Evolutionary conservation across 2,329 filamentous ascomycete genomes (phyloP).

Genomic region (Trichoderma atroviride): DNA sequence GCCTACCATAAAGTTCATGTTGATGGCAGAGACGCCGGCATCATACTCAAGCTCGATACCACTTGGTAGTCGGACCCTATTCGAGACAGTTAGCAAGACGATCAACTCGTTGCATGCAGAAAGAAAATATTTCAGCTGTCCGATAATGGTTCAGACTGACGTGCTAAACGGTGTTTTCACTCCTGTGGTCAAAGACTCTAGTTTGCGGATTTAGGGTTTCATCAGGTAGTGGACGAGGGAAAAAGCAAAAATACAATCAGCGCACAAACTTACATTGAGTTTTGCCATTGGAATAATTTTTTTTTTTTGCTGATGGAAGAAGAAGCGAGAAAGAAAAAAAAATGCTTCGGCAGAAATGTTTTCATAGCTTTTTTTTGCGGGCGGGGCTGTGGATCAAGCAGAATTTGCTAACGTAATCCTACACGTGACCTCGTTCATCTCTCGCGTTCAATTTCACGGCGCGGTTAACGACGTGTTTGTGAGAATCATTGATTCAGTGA

Average conservation of each 20-base stretch:
- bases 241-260: slow-evolving; percentile 1
- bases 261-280: slow-evolving; percentile 27
- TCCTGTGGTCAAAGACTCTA: slow-evolving; percentile 95
- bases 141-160: slow-evolving; percentile 77
- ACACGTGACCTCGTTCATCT: slow-evolving; percentile 39
- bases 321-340: slow-evolving; percentile 6
- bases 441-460: not conserved
- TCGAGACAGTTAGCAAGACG: slow-evolving; percentile 33
- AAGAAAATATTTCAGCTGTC: slow-evolving; percentile 29
- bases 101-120: slow-evolving; percentile 20
- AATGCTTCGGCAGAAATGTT: slow-evolving; percentile 25
- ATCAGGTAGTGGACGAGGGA: slow-evolving; percentile 59
- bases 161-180: slow-evolving; percentile 84
- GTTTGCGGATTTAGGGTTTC: slow-evolving; percentile 85
- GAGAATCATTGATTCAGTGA: not conserved
- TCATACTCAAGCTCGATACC: slow-evolving; percentile 23
- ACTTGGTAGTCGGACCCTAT: slow-evolving; percentile 26
- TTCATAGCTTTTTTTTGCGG: slow-evolving; percentile 29
- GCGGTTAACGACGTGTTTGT: slow-evolving; percentile 4
- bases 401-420: slow-evolving; percentile 30
- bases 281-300: slow-evolving; percentile 15
- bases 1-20: slow-evolving; percentile 37
- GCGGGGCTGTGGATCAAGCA: slow-evolving; percentile 30
- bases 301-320: slow-evolving; percentile 10
- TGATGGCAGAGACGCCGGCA: not conserved